Evolutionary conservation across 345 rosid genomes (phyloP).

Genomic region (Raphanus sativus): DNA sequence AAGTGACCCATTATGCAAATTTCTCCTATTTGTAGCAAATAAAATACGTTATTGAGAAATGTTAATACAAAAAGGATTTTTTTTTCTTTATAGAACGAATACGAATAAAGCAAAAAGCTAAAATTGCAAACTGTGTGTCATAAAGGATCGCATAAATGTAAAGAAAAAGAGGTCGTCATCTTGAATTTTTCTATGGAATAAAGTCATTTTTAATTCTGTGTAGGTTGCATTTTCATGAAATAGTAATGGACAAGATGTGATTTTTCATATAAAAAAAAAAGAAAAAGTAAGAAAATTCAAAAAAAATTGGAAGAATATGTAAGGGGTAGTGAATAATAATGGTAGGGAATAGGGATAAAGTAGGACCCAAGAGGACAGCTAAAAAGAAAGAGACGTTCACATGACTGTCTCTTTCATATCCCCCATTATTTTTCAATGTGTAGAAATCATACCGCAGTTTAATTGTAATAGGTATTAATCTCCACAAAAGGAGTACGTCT

Average conservation of each 20-base stretch:
- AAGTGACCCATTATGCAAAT: too few relatives aligned
- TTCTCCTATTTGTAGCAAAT: background rate
- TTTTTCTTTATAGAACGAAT: background rate
- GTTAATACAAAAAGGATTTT: background rate
- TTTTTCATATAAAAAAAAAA: background rate
- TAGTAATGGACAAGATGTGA: background rate
- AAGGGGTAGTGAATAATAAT: background rate
- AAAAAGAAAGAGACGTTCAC: conserved; percentile 19
- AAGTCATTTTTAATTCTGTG: background rate
- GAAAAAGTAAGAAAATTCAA: background rate
- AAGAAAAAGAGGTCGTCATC: background rate
- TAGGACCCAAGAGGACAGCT: conserved; percentile 1
- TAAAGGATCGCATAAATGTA: background rate
- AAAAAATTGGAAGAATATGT: background rate
- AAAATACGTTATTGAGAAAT: background rate
- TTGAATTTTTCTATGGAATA: conserved; percentile 9
- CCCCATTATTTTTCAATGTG: background rate
- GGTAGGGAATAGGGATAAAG: conserved; percentile 3
- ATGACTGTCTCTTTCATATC: conserved; percentile 17
- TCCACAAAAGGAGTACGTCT: background rate
- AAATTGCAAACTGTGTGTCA: conserved; percentile 25
- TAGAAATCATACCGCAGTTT: background rate
- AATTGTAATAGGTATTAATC: background rate
- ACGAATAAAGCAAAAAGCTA: conserved; percentile 3
- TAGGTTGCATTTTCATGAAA: background rate